These are phyloP conservation scores for Ottelia alismoides DNA, from an alignment of 106 monocot genomes.

Conservation along the genomic window DNA sequence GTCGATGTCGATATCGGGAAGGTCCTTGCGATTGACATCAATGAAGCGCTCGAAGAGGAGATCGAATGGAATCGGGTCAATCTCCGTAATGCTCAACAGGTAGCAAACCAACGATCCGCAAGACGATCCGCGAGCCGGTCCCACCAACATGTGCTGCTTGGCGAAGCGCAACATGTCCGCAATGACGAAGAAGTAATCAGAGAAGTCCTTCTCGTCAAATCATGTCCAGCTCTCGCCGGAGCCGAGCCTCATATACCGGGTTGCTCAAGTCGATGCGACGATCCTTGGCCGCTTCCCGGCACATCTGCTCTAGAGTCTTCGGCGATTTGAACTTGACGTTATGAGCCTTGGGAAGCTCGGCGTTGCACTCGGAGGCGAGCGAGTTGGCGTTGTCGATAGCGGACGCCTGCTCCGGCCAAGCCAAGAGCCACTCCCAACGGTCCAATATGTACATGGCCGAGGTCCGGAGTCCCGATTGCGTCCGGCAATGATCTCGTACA, in stretches of 20 bases:
- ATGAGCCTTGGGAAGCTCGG: neutral
- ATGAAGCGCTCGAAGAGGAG: neutral
- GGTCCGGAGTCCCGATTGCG: neutral
- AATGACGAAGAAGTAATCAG: neutral
- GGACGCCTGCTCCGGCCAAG: neutral
- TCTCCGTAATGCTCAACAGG: neutral
- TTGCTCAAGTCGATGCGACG: neutral
- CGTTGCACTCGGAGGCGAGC: no score
- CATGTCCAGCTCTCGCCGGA: neutral
- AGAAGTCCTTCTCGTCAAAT: neutral
- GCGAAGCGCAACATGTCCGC: neutral
- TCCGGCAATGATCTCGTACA: no score
- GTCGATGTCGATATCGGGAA: neutral
- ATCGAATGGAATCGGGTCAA: neutral
- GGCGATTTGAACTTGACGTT: neutral
- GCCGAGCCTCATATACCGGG: neutral
- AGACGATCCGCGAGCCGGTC: neutral
- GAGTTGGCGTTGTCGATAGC: neutral
- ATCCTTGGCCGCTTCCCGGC: neutral
- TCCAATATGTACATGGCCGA: neutral
- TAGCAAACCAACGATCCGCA: neutral
- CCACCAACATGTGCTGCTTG: neutral
- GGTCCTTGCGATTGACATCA: neutral
- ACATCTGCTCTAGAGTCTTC: neutral
- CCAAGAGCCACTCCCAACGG: neutral